Conservation (phyloP, 1,284 basidiomycete species). For the Leccinum idahoense region DNA sequence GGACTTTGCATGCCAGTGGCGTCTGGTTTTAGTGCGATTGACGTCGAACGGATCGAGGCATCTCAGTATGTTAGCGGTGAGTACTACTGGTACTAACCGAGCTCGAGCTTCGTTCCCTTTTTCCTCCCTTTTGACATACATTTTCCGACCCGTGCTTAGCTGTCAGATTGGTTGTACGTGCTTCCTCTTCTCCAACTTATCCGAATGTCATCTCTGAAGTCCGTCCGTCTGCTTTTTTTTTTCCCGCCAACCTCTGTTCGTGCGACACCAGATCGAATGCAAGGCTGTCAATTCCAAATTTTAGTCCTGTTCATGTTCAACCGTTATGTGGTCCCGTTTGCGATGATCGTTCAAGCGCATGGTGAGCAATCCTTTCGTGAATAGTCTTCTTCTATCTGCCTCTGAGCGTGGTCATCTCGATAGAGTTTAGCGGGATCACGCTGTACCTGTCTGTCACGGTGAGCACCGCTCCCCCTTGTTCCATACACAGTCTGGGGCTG, state of each 20-base stretch:
- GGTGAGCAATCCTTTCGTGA: constrained; percentile 25
- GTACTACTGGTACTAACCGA: background rate
- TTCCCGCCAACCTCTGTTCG: background rate
- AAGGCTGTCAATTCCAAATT: constrained; percentile 36
- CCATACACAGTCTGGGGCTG: background rate
- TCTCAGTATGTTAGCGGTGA: constrained; percentile 27
- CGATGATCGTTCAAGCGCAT: constrained; percentile 33
- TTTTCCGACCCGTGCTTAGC: constrained; percentile 7
- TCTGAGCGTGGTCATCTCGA: background rate
- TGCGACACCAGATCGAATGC: constrained; percentile 34
- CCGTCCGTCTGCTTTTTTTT: background rate
- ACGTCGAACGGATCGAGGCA: constrained; percentile 9
- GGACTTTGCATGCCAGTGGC: constrained; percentile 15
- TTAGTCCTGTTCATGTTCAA: constrained; percentile 40
- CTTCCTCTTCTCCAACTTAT: background rate
- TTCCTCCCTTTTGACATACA: background rate
- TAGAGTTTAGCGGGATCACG: constrained; percentile 26
- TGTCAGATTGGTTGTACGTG: constrained; percentile 23
- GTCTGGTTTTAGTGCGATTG: background rate
- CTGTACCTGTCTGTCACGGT: constrained; percentile 15
- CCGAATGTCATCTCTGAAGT: background rate
- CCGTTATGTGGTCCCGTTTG: constrained; percentile 41
- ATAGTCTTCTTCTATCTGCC: background rate
- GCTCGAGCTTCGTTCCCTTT: background rate
- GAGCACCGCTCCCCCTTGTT: constrained; percentile 1